Base-by-base conservation (phyloP, 305 asterid genomes). In the Solanum chacoense region DNA sequence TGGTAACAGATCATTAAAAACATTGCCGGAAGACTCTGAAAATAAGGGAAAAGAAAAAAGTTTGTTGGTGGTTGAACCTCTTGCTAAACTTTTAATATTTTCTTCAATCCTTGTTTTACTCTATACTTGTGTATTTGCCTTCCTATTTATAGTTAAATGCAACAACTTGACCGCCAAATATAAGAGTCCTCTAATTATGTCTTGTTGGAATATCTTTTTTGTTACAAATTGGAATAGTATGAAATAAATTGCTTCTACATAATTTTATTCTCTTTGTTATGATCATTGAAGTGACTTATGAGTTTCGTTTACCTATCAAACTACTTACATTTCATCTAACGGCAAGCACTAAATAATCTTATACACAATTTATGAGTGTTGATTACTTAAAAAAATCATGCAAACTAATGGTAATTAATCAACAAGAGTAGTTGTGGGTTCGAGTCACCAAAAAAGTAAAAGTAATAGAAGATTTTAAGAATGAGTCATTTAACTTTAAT, bases 11-110 rank as follows among this genome's bases (percentile, higher is more conserved):
- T 90, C 73, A n/a, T 87, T 93, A 94, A 92, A 92, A 90, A 87
- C 81, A 80, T 91, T 92, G 95, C 94, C 88, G 91, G 92, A 89
- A 90, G 90, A 50, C 71, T 29, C 38, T 28, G 40, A 45, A 83
- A 83, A 29, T 83, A 83, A 83, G 86, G 91, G 84, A 89, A 84
- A 87, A 3, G 55, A 74, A 89, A 55, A 87, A 92, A 90, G 91
- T 95, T 96, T 92, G 99, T 94, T 95, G 99, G 99, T 94, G 73
- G 94, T 93, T 93, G 94, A 93, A 92, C 92, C 90, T 85, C 88
- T 87, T 29, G 59, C 11, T 83, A 65, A 84, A 77, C 77, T 24
- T 80, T 79, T 24, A 38, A 72, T 37, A 18, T 89, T 83, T 76
- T 74, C 71, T 55, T 72, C 32, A 67, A 84, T 32, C 38, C 72